Evolutionary conservation across 345 rosid genomes (phyloP).

Genomic region (Zanthoxylum bungeanum): DNA sequence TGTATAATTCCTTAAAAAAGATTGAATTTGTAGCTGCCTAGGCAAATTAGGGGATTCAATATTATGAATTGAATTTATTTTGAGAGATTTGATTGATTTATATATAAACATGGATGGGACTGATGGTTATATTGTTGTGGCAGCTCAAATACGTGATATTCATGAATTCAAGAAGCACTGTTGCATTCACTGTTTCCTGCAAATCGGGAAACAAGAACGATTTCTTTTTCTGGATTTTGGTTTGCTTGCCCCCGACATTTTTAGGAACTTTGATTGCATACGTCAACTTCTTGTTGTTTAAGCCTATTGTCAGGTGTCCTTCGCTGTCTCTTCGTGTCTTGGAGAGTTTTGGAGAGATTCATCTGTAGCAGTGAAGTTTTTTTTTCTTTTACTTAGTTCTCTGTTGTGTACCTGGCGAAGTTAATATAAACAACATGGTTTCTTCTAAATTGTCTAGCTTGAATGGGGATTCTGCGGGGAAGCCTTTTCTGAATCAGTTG

Average conservation of each 20-base stretch:
- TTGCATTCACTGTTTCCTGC: slow-evolving; percentile 57
- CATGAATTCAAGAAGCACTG: slow-evolving; percentile 52
- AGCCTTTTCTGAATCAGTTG: slow-evolving; percentile 26
- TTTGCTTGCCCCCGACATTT: slow-evolving; percentile 47
- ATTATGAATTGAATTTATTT: neutral
- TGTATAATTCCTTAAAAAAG: neutral
- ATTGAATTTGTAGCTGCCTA: neutral
- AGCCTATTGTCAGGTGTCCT: slow-evolving; percentile 34
- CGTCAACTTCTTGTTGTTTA: slow-evolving; percentile 33
- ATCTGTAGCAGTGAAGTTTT: slow-evolving; percentile 1
- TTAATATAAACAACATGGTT: slow-evolving; percentile 22
- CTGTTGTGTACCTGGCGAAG: neutral
- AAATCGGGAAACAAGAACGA: slow-evolving; percentile 48
- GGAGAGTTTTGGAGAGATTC: slow-evolving; percentile 16
- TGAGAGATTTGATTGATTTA: neutral
- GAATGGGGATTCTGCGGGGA: slow-evolving; percentile 16
- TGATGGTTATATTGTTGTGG: neutral
- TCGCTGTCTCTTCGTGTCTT: slow-evolving; percentile 12
- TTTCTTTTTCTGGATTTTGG: slow-evolving; percentile 47
- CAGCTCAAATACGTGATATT: slow-evolving; percentile 31
- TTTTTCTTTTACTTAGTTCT: neutral
- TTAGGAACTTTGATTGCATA: slow-evolving; percentile 26
- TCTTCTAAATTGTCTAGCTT: slow-evolving; percentile 32
- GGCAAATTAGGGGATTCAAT: neutral
- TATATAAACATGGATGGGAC: neutral